These are phyloP conservation scores for Talaromyces thailandensis DNA, from an alignment of 495 filamentous ascomycete species.

Conservation along the genomic window DNA sequence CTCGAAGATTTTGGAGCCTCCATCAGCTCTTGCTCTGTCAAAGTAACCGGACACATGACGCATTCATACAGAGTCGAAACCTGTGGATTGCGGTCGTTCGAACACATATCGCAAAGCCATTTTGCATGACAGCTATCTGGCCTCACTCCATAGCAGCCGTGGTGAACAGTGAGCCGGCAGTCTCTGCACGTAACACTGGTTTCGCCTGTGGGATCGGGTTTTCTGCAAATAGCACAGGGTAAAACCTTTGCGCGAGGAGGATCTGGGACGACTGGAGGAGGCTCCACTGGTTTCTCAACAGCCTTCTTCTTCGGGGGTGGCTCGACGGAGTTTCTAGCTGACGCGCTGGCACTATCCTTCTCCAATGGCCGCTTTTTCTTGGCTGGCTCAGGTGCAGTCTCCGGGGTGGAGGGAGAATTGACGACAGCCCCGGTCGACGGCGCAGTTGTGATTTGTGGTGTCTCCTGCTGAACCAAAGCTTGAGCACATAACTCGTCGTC, in stretches of 20 bases:
- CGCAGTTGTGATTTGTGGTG: conserved; percentile 30
- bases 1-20: conserved; percentile 67
- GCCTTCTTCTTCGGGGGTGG: conserved; percentile 47
- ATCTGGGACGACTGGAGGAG: conserved; percentile 55
- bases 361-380: conserved; percentile 55
- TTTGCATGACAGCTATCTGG: conserved; percentile 62
- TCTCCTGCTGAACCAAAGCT: conserved; percentile 49
- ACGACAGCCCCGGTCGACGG: conserved; percentile 33
- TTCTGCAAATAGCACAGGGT: conserved; percentile 77
- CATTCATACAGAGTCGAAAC: conserved; percentile 89
- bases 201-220: conserved; percentile 61
- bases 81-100: conserved; percentile 80
- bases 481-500: conserved; percentile 90
- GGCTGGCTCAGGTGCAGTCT: conserved; percentile 37
- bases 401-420: conserved; percentile 28
- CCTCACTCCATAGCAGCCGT: conserved; percentile 79
- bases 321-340: conserved; percentile 36
- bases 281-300: conserved; percentile 46
- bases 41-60: conserved; percentile 71
- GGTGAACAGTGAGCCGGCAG: conserved; percentile 89
- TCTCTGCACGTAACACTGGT: conserved; percentile 70
- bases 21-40: conserved; percentile 70
- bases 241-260: conserved; percentile 66
- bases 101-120: conserved; percentile 94
- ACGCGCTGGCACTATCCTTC: conserved; percentile 39